These are phyloP conservation scores for Echinosophora koreensis DNA, from an alignment of 306 rosid species.

Conservation along the genomic window DNA sequence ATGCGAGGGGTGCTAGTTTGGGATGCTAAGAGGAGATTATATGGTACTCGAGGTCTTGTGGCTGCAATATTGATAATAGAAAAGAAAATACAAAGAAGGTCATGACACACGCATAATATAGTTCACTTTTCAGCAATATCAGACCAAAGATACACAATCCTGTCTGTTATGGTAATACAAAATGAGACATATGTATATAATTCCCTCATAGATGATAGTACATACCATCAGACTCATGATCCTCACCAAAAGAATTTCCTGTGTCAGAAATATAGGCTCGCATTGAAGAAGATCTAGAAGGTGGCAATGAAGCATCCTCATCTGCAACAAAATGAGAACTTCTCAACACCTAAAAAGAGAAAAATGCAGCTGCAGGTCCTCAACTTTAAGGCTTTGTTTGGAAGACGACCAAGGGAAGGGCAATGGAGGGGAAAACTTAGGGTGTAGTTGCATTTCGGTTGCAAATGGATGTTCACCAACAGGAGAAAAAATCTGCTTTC, in stretches of 20 bases:
- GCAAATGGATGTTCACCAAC: no score
- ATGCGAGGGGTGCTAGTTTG: slow-evolving; percentile 78
- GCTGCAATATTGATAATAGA: slow-evolving; percentile 40
- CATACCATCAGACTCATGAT: slow-evolving; percentile 69
- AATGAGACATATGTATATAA: background rate
- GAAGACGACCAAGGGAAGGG: background rate
- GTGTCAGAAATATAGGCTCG: slow-evolving; percentile 53
- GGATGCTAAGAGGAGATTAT: slow-evolving; percentile 71
- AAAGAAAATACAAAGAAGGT: background rate
- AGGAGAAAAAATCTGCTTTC: no score
- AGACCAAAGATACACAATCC: background rate
- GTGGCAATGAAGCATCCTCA: slow-evolving; percentile 61
- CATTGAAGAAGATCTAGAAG: slow-evolving; percentile 64
- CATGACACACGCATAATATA: slow-evolving; percentile 8
- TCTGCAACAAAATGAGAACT: slow-evolving; percentile 55
- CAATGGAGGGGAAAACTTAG: no score
- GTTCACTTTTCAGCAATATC: slow-evolving; percentile 25
- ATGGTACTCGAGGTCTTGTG: slow-evolving; percentile 63
- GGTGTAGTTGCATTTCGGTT: no score
- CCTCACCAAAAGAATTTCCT: slow-evolving; percentile 61
- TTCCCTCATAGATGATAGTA: background rate
- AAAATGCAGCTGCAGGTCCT: background rate
- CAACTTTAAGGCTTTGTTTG: background rate
- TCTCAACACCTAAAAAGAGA: slow-evolving; percentile 20
- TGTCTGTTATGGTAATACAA: background rate